Evolutionary conservation across 1,284 basidiomycete genomes (phyloP).

Genomic region (Mycena citricolor): DNA sequence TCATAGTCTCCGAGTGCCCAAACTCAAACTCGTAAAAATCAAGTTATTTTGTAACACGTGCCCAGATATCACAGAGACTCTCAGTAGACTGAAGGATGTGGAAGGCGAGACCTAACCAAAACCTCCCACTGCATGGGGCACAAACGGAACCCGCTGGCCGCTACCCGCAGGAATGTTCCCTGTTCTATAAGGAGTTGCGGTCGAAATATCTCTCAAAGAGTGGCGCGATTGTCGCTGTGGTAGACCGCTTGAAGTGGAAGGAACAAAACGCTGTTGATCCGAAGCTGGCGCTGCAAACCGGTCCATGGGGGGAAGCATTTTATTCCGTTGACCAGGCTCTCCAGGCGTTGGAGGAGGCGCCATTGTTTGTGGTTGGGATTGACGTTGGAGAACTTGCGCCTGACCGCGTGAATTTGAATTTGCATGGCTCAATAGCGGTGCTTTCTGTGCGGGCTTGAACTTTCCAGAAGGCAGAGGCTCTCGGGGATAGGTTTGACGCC

Average conservation of each 20-base stretch:
- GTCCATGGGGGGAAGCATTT: slow-evolving; percentile 16
- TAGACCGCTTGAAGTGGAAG: slow-evolving; percentile 22
- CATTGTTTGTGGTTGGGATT: slow-evolving; percentile 19
- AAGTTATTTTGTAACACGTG: no score
- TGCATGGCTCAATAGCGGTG: slow-evolving; percentile 8
- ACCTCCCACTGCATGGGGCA: slow-evolving; percentile 32
- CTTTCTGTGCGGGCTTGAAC: slow-evolving; percentile 21
- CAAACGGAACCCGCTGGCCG: slow-evolving; percentile 51
- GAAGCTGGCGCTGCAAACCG: slow-evolving; percentile 21
- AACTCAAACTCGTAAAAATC: no score
- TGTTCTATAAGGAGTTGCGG: no score
- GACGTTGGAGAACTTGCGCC: slow-evolving; percentile 2
- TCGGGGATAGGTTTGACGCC: slow-evolving; percentile 15
- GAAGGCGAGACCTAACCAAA: no score
- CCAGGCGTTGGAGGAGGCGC: slow-evolving; percentile 23
- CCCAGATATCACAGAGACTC: no score
- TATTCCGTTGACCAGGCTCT: slow-evolving; percentile 14
- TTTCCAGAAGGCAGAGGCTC: slow-evolving; percentile 10
- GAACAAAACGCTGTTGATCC: slow-evolving; percentile 29
- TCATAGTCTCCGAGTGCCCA: no score
- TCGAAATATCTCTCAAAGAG: no score
- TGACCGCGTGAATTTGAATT: slow-evolving; percentile 17
- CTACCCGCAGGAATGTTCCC: slow-evolving; percentile 25
- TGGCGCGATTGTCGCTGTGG: no score
- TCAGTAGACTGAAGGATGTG: no score